phyloP scores from a whole-genome alignment of 768 basidiomycete genomes.

The Lactifluus subvellereus region DNA sequence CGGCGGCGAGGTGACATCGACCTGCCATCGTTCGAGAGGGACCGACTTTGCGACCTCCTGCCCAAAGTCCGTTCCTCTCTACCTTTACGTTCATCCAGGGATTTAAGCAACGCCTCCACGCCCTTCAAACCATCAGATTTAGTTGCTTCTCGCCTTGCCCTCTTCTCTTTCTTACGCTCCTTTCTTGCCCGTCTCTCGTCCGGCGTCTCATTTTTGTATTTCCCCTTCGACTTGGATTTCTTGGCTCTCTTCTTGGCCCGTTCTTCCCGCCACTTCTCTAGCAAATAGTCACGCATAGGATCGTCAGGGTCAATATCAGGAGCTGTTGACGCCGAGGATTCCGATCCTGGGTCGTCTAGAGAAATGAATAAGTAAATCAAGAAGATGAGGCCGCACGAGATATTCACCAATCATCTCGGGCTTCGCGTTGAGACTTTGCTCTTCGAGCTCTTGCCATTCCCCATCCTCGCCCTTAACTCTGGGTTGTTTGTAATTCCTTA shows the following conservation, averaged over 20 bases:
- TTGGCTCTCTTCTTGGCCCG: conserved; percentile 55
- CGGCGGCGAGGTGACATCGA: neutral
- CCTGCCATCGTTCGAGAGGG: neutral
- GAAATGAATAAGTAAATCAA: conserved; percentile 4
- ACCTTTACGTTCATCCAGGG: conserved; percentile 34
- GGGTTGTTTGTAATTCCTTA: conserved; percentile 87
- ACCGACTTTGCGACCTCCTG: conserved; percentile 1
- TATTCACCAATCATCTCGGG: conserved; percentile 63
- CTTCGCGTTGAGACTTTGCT: conserved; percentile 81
- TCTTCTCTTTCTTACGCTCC: conserved; percentile 68
- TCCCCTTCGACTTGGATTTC: conserved; percentile 50
- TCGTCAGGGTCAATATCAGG: conserved; percentile 89
- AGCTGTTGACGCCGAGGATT: conserved; percentile 58
- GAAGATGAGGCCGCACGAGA: neutral
- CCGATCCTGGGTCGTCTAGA: conserved; percentile 50
- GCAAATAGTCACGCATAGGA: conserved; percentile 92
- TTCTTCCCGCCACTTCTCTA: conserved; percentile 67
- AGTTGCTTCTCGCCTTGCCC: conserved; percentile 41
- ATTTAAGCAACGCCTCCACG: conserved; percentile 60
- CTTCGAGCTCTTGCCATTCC: conserved; percentile 79
- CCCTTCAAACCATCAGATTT: conserved; percentile 61
- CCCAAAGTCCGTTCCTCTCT: neutral
- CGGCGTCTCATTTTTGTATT: conserved; percentile 69
- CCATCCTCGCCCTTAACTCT: conserved; percentile 74
- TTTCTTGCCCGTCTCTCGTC: conserved; percentile 74